Percentiles rank a stretch among this genome's conserved stretches.
phyloP scores from a whole-genome alignment of 441 rosid species.

The Croton setiger region DNA sequence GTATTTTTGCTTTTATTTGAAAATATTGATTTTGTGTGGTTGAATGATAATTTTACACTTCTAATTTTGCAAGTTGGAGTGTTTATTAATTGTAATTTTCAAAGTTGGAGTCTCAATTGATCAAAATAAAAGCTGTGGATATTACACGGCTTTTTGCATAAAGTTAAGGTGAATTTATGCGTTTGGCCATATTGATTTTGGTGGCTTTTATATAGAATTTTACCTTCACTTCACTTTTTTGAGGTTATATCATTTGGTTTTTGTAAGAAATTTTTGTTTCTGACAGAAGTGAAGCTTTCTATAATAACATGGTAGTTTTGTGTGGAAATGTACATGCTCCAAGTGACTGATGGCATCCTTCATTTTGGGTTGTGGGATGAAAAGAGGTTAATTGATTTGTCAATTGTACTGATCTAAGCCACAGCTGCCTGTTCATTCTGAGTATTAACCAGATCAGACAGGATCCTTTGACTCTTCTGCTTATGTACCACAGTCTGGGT shows the following conservation, averaged over 20 bases:
- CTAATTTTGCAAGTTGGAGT: too few species aligned
- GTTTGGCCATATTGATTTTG: too few species aligned
- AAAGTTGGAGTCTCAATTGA: too few species aligned
- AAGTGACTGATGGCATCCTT: background rate
- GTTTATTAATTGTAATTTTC: too few species aligned
- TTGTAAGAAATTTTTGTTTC: background rate
- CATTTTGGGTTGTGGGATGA: background rate
- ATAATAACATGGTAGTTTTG: background rate
- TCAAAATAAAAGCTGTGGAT: too few species aligned
- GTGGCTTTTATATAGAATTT: too few species aligned
- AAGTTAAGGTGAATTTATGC: too few species aligned
- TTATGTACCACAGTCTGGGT: background rate
- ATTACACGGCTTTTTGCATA: too few species aligned
- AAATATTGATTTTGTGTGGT: too few species aligned
- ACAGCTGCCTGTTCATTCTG: background rate
- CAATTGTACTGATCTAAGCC: background rate
- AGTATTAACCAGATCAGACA: background rate
- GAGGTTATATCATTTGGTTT: background rate
- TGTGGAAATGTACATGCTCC: background rate
- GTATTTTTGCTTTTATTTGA: too few species aligned
- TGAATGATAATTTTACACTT: too few species aligned
- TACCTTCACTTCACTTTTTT: background rate
- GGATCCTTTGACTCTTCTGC: background rate
- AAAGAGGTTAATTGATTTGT: background rate
- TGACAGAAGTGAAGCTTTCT: background rate